These are phyloP conservation scores for Gossypium thurberi DNA, from an alignment of 345 rosid species.

Conservation along the genomic window DNA sequence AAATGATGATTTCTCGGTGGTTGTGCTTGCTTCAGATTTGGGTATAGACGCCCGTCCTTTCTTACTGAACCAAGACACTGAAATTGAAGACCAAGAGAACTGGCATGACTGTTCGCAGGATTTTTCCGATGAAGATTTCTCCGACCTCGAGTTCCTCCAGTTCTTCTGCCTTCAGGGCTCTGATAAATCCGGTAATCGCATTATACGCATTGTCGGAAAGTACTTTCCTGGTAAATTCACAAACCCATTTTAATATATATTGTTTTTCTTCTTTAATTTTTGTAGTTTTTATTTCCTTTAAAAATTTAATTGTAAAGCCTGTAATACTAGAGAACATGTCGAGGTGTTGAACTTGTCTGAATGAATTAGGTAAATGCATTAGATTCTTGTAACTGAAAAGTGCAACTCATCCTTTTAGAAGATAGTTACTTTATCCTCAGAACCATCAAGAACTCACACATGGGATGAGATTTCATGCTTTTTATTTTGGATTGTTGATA, in stretches of 20 bases:
- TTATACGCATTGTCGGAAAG: conserved; percentile 76
- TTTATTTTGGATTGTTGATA: neutral
- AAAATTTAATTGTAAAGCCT: neutral
- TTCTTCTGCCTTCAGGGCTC: conserved; percentile 68
- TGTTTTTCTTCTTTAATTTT: neutral
- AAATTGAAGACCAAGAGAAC: conserved; percentile 37
- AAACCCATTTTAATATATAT: neutral
- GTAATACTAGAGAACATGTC: neutral
- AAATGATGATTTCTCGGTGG: conserved; percentile 56
- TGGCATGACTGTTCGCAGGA: conserved; percentile 86
- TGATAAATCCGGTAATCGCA: conserved; percentile 68
- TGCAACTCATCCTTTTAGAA: neutral
- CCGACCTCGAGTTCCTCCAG: conserved; percentile 76
- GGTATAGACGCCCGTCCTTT: conserved; percentile 77
- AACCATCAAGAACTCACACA: neutral
- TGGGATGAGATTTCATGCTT: neutral
- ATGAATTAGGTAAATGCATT: neutral
- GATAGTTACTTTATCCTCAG: neutral
- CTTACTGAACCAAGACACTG: conserved; percentile 22
- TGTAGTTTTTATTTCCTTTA: neutral
- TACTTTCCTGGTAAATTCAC: conserved; percentile 63
- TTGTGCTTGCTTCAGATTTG: conserved; percentile 77
- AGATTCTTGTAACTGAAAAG: neutral
- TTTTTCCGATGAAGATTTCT: conserved; percentile 71
- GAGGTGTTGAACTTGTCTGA: neutral